Conservation (phyloP, 495 filamentous ascomycete genomes). For the Lepidopterella palustris region DNA sequence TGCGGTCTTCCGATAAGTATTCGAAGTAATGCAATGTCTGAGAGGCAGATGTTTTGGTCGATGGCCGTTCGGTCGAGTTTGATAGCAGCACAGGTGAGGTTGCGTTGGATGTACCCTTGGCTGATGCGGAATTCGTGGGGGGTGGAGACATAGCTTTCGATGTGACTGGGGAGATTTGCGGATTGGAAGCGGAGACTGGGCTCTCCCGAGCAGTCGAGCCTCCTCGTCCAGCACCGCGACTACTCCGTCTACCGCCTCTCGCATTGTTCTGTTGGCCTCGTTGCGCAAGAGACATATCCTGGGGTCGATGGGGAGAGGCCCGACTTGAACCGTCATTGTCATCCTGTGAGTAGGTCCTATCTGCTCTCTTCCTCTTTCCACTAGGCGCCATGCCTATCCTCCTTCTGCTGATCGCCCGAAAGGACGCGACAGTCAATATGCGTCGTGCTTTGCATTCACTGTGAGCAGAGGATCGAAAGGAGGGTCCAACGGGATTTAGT, state of each 20-base stretch:
- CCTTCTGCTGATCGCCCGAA: slow-evolving; percentile 7
- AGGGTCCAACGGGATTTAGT: neutral
- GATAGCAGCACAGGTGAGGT: neutral
- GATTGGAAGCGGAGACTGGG: slow-evolving; percentile 6
- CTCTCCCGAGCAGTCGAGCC: slow-evolving; percentile 18
- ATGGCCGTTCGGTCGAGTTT: slow-evolving; percentile 6
- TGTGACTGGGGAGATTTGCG: slow-evolving; percentile 7
- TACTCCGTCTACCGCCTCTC: slow-evolving; percentile 35
- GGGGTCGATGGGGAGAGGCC: slow-evolving; percentile 60
- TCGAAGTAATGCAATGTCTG: slow-evolving; percentile 49
- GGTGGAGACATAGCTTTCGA: slow-evolving; percentile 15
- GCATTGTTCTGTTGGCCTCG: slow-evolving; percentile 44
- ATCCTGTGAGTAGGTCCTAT: slow-evolving; percentile 48
- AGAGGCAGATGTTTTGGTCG: slow-evolving; percentile 30
- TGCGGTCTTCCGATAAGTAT: slow-evolving; percentile 45
- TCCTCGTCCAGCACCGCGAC: slow-evolving; percentile 41
- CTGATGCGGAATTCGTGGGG: neutral
- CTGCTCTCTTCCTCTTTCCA: slow-evolving; percentile 54
- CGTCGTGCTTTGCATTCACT: slow-evolving; percentile 18
- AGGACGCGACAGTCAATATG: slow-evolving; percentile 8
- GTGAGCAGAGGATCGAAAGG: neutral
- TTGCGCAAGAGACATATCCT: slow-evolving; percentile 53
- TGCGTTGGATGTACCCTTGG: neutral
- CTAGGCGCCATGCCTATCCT: slow-evolving; percentile 33
- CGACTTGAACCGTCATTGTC: slow-evolving; percentile 45